Conservation (phyloP, 768 basidiomycete species). For the Auriscalpium orientale region DNA sequence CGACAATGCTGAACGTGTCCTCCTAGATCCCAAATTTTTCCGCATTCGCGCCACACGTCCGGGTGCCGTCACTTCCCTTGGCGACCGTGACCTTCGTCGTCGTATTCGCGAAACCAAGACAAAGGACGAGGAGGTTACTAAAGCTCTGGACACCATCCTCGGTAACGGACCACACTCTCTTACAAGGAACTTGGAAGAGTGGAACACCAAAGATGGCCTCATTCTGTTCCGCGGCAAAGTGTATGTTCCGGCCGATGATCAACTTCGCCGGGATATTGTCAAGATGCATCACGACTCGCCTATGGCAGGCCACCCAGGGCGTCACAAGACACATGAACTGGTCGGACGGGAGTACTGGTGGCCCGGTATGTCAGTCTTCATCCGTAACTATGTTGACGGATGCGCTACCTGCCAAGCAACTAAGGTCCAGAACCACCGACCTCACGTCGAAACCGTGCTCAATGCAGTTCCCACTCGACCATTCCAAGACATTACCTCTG, state of each 20-base stretch:
- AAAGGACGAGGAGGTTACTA: neutral
- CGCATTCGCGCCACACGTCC: neutral
- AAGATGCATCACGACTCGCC: neutral
- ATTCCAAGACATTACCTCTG: conserved; percentile 17
- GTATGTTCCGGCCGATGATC: neutral
- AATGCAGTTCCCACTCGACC: conserved; percentile 7
- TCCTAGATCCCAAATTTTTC: neutral
- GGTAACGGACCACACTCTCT: neutral
- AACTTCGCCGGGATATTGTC: neutral
- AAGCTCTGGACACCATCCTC: neutral
- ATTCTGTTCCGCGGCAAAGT: neutral
- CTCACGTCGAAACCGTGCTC: neutral
- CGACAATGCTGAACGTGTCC: neutral
- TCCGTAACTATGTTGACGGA: conserved; percentile 19
- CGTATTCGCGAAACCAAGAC: neutral
- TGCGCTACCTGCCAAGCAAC: conserved; percentile 19
- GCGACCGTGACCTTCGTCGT: too few relatives aligned
- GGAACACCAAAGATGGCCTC: neutral
- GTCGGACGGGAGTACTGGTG: conserved; percentile 15
- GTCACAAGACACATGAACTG: neutral
- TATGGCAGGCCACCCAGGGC: neutral
- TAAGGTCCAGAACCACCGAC: conserved; percentile 5
- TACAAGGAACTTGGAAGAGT: neutral
- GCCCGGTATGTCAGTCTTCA: too few relatives aligned
- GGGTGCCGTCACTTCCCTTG: neutral